These are phyloP conservation scores for Xerocomellus chrysenteron DNA, from an alignment of 768 basidiomycete genomes.

Conservation along the genomic window DNA sequence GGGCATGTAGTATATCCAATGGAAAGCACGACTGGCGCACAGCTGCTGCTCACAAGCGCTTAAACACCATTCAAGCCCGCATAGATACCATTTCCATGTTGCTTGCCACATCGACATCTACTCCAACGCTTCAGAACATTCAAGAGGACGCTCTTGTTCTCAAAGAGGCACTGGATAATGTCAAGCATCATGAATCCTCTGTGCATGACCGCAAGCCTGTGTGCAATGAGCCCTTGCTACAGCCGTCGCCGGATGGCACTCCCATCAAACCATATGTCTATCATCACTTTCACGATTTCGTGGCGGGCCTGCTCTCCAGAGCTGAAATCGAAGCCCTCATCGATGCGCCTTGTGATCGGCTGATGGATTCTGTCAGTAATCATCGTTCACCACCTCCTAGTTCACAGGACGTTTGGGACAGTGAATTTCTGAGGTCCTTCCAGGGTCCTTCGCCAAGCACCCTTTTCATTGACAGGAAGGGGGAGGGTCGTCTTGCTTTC, in stretches of 20 bases:
- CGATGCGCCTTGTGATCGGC: neutral
- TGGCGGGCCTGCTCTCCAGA: neutral
- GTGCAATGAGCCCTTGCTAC: neutral
- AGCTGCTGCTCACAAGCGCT: neutral
- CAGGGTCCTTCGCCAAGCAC: no score
- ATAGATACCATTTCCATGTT: neutral
- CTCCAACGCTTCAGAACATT: neutral
- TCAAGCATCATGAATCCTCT: neutral
- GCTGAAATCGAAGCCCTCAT: neutral
- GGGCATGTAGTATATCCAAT: neutral
- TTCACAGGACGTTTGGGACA: no score
- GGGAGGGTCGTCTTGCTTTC: no score
- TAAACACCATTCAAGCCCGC: neutral
- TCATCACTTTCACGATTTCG: slow-evolving; percentile 4
- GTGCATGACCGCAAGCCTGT: neutral
- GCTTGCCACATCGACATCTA: neutral
- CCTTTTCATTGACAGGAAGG: no score
- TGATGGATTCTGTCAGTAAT: no score
- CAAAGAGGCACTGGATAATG: neutral
- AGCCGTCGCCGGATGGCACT: neutral
- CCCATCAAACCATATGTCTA: slow-evolving; percentile 8
- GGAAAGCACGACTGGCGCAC: neutral
- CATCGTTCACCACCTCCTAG: no score
- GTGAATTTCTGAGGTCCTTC: no score
- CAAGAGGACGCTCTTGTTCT: neutral